These are phyloP conservation scores for Kandelia obovata DNA, from an alignment of 345 rosid genomes.

Conservation along the genomic window DNA sequence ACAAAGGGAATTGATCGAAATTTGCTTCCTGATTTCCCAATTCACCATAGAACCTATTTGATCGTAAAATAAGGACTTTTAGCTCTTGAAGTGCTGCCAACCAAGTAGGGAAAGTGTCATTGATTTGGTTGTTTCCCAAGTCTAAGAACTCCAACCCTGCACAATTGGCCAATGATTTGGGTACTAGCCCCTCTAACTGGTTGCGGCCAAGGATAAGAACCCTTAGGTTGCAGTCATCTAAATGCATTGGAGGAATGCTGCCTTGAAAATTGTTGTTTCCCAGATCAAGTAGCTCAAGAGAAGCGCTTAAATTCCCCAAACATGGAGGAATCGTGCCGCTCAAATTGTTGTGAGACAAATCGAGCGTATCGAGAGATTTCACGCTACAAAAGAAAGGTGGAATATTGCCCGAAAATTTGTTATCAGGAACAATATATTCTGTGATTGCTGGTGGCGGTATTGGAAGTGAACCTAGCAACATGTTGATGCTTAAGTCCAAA, in stretches of 20 bases:
- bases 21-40: not conserved
- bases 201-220: conserved; percentile 1
- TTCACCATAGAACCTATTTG: conserved; percentile 3
- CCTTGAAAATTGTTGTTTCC: conserved; percentile 25
- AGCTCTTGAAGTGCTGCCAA: conserved; percentile 1
- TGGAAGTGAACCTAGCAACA: conserved; percentile 12
- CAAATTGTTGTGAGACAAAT: conserved; percentile 28
- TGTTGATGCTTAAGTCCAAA: conserved; percentile 5
- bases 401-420: conserved; percentile 8
- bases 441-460: not conserved
- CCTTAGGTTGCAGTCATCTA: not conserved
- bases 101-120: conserved; percentile 13
- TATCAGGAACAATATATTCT: not conserved
- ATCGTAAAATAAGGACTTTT: conserved; percentile 6
- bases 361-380: conserved; percentile 3
- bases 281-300: conserved; percentile 2
- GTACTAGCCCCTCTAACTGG: conserved; percentile 8
- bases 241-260: not conserved
- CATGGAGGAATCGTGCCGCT: conserved; percentile 26
- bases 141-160: conserved; percentile 1
- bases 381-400: conserved; percentile 10
- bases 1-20: not conserved
- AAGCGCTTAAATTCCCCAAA: conserved; percentile 2
- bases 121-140: conserved; percentile 17
- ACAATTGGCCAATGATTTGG: conserved; percentile 15